phyloP scores from a whole-genome alignment of 2,329 filamentous ascomycete genomes.

The Rugonectria rugulosa region DNA sequence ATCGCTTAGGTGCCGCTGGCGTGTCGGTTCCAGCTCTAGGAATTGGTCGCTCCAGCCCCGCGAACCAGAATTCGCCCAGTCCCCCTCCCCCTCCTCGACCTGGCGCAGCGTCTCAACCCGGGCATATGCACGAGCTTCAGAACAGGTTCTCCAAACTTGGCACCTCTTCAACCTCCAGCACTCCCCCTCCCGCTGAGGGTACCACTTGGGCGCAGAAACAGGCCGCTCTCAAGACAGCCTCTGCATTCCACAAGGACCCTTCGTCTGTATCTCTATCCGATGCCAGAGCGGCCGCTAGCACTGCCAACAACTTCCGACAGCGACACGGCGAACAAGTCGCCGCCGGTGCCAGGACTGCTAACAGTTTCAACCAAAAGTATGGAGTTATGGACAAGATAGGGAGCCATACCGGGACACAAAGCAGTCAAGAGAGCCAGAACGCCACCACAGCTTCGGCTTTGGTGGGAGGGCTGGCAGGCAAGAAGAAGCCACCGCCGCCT shows the following conservation, averaged over 20 bases:
- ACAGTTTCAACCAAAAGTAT: constrained; percentile 68
- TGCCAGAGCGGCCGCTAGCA: constrained; percentile 63
- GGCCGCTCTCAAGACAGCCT: constrained; percentile 67
- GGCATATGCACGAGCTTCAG: constrained; percentile 71
- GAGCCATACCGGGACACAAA: constrained; percentile 33
- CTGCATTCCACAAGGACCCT: constrained; percentile 66
- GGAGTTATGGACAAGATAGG: constrained; percentile 54
- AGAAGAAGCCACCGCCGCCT: constrained; percentile 63
- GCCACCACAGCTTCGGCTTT: constrained; percentile 19
- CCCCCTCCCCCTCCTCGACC: constrained; percentile 38
- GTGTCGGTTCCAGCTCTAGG: constrained; percentile 81
- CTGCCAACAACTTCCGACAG: constrained; percentile 73
- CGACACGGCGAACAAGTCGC: constrained; percentile 73
- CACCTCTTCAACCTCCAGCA: constrained; percentile 39
- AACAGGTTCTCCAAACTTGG: constrained; percentile 68
- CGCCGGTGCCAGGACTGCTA: constrained; percentile 64
- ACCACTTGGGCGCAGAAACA: constrained; percentile 73
- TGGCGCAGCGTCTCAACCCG: constrained; percentile 26
- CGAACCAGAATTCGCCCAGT: constrained; percentile 38
- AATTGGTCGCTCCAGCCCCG: constrained; percentile 61
- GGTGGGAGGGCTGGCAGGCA: constrained; percentile 42
- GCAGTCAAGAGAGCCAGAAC: constrained; percentile 24
- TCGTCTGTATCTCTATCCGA: constrained; percentile 68
- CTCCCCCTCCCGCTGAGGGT: constrained; percentile 50
- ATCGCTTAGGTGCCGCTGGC: constrained; percentile 74